Evolutionary conservation across 331 rosid species (phyloP), one percentile per base, ranked within the genome.

Genomic region (Dryas integrifolia): DNA sequence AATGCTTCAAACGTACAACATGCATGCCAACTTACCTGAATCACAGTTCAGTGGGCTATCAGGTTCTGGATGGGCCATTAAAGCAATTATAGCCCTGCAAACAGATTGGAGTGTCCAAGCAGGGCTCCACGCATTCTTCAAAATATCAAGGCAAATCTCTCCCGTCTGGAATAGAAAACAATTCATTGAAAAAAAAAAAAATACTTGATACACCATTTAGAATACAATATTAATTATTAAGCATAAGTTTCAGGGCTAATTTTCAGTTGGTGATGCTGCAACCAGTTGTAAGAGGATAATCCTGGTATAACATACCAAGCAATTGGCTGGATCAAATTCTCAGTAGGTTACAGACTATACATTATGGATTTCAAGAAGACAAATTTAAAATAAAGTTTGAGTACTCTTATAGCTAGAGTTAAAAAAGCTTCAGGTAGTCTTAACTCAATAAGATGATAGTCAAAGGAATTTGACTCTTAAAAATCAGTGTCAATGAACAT

Each of bases 61-160:
- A 9, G 98, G 90, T 76, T 95, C 99, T 5, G 99, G 99, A 84
- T 91, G 97, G 50, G 99, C 99, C 99, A 95, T 92, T 77, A 95
- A 75, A 16, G 99, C 99, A 72, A 95, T 95, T 72, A 95, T 95
- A 76, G 98, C 99, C 80, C 99, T 87, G 70, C 99, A 95, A 70
- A 95, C 98, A 84, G 99, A 95, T 69, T 95, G 99, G 64, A 95
- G 96, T 5, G 99, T 95, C 99, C 99, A 95, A 40, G 99, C 99
- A 3, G 98, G 98, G 85, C 97, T 95, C 99, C 99, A 95, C 59
- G 99, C 99, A 78, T 85, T 95, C 82, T 95, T 95, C 88, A 95
- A 83, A 63, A 95, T 95, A 80, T 95, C 99, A 49, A 95, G 86
- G 86, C 98, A 95, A 72, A 95, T 95, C 90, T 95, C 99, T 58